Percentiles rank a stretch among this genome's conserved stretches.
Evolutionary conservation across 352 stramenopile genomes (phyloP).

Genomic region (Pythium insidiosum): DNA sequence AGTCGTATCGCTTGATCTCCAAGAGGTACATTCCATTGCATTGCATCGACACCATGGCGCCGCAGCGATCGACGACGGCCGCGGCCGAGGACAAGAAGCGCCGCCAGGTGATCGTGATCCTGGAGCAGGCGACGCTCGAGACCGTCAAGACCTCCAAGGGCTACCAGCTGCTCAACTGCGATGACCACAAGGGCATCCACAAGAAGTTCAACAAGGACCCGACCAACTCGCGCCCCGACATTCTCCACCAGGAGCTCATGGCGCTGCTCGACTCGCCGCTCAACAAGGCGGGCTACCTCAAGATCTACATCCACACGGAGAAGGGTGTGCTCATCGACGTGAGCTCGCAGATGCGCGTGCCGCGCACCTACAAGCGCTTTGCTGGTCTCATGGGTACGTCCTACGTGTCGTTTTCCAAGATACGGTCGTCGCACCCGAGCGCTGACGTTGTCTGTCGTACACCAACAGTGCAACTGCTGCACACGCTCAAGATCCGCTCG

Average conservation of each 20-base stretch:
- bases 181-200: conserved; percentile 96
- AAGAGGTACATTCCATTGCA: no score
- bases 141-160: conserved; percentile 99
- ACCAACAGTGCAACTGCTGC: conserved; percentile 98
- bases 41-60: no score
- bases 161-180: conserved; percentile 99
- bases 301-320: conserved; percentile 96
- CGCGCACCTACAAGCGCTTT: conserved; percentile 99
- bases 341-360: conserved; percentile 97
- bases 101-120: conserved; percentile 94
- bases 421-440: neutral
- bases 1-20: no score
- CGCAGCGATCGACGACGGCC: no score
- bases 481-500: conserved; percentile 99
- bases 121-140: conserved; percentile 98
- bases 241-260: conserved; percentile 98
- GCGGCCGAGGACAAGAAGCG: conserved; percentile 57
- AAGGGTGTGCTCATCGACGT: conserved; percentile 98
- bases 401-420: neutral
- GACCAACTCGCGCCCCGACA: conserved; percentile 97
- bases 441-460: no score
- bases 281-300: conserved; percentile 98
- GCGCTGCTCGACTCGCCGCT: conserved; percentile 97
- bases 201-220: conserved; percentile 96
- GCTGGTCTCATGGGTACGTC: conserved; percentile 91